Evolutionary conservation across 139 green algal genomes (phyloP), one percentile per base, ranked within the genome.

Genomic region (Closterium sp.): DNA sequence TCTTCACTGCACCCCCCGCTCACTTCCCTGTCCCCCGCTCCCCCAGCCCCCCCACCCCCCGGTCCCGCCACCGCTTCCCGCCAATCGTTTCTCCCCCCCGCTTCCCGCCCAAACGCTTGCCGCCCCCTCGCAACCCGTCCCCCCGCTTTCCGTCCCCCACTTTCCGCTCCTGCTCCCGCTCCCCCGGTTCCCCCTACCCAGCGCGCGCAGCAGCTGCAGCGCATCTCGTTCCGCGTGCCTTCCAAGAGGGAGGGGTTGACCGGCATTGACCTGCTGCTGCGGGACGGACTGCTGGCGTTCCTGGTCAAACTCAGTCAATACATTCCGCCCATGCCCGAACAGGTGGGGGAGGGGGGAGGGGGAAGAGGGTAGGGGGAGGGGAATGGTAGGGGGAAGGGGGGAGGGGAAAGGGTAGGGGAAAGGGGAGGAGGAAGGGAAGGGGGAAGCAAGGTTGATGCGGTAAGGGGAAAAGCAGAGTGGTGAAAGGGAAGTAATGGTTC

Each of bases 191-290:
- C 62, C 1, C 62, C 62, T 27, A 79, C 27, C 13, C 62, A 79
- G 62, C 62, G 62, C 62, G 85, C 85, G 85, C 85, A 87, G 85
- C 85, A 87, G 85, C 85, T 32, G 85, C n/a, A 87, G 85, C 85
- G 62, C 62, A 13, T 87, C 2, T 30, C 85, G 1, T 30, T 87
- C 28, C 85, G 28, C 28, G 10, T 31, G 21, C 85, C 85, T 27
- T 87, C 85, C 21, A 87, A 87, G 85, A 22, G 85, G 28, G 85
- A 87, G 85, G 90, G 30, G 22, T 86, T 93, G 19, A 86, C 45
- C 11, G 90, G 90, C 29, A 84, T 93, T 17, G 90, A 93, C 42
- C 84, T 90, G 29, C 85, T 93, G 21, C 90, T 93, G 29, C 91
- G 32, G 9, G 90, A 93, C 42, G 90, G 90, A 0, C 85, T 93